A percentile compares a stretch with the other conserved stretches of the same genome.
Conservation (phyloP, 345 rosid genomes). For the Syzygium jambos region DNA sequence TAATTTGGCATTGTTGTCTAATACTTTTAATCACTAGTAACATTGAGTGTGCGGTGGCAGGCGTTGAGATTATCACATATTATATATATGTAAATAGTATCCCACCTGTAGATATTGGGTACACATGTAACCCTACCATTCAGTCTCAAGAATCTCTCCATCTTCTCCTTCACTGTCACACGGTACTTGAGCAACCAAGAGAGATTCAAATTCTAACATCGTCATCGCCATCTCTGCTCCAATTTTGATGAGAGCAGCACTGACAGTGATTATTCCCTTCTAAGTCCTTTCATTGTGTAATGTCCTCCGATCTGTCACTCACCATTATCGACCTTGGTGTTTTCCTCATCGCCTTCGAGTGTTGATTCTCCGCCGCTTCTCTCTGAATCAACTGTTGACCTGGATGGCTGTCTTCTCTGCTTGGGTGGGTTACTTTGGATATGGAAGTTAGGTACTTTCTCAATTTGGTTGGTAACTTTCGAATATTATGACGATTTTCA, state of each 20-base stretch:
- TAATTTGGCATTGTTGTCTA: neutral
- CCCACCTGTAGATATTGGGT: neutral
- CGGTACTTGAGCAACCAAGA: neutral
- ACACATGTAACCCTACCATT: neutral
- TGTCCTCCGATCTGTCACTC: neutral
- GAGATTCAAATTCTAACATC: no score
- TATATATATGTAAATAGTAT: neutral
- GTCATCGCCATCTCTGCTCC: neutral
- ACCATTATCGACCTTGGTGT: neutral
- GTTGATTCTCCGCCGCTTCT: neutral
- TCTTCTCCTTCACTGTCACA: neutral
- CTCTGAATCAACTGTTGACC: neutral
- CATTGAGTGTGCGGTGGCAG: neutral
- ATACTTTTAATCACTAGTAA: neutral
- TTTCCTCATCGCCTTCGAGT: neutral
- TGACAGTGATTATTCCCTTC: neutral
- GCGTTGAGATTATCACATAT: neutral
- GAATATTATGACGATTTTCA: neutral
- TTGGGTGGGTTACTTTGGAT: neutral
- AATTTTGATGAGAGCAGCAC: neutral
- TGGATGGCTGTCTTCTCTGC: neutral
- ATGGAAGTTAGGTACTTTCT: neutral
- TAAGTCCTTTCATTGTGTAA: neutral
- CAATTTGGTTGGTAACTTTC: neutral
- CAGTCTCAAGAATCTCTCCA: neutral